Evolutionary conservation across 768 basidiomycete genomes (phyloP).

Genomic region (Hortiboletus campestris): DNA sequence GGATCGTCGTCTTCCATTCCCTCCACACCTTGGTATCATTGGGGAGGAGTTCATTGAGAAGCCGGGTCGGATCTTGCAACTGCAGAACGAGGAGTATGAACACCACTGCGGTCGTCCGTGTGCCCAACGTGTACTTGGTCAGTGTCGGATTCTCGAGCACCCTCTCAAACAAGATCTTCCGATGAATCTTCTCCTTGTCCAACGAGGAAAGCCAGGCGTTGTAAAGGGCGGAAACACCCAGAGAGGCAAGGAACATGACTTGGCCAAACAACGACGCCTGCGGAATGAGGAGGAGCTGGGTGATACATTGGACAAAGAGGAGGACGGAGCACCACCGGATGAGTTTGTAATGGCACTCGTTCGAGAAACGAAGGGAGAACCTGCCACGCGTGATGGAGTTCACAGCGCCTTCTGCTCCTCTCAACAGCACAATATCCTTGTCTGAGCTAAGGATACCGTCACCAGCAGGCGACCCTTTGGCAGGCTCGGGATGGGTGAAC

Average conservation of each 20-base stretch:
- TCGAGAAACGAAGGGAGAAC: conserved; percentile 24
- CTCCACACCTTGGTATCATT: conserved; percentile 24
- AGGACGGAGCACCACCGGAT: conserved; percentile 23
- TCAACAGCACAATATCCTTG: conserved; percentile 24
- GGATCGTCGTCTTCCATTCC: conserved; percentile 17
- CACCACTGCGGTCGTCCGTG: conserved; percentile 16
- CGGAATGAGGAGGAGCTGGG: conserved; percentile 30
- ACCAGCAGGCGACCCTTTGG: conserved; percentile 24
- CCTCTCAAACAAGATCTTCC: conserved; percentile 7
- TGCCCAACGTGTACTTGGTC: conserved; percentile 16
- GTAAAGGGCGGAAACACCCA: conserved; percentile 28
- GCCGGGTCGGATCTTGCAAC: not conserved
- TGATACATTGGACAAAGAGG: conserved; percentile 23
- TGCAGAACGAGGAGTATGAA: conserved; percentile 15
- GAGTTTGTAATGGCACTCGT: conserved; percentile 4
- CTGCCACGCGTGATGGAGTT: conserved; percentile 29
- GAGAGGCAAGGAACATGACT: conserved; percentile 28
- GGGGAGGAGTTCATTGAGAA: conserved; percentile 17
- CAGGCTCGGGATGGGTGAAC: conserved; percentile 24
- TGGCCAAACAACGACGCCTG: conserved; percentile 30
- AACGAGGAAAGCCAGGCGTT: conserved; percentile 25
- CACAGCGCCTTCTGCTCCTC: conserved; percentile 27
- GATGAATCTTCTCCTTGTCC: conserved; percentile 29
- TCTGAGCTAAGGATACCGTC: conserved; percentile 28
- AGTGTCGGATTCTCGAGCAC: conserved; percentile 13